Evolutionary conservation across 139 green algal species (phyloP), one percentile per base, ranked within the genome.

Genomic region (Nannochloris sp.): DNA sequence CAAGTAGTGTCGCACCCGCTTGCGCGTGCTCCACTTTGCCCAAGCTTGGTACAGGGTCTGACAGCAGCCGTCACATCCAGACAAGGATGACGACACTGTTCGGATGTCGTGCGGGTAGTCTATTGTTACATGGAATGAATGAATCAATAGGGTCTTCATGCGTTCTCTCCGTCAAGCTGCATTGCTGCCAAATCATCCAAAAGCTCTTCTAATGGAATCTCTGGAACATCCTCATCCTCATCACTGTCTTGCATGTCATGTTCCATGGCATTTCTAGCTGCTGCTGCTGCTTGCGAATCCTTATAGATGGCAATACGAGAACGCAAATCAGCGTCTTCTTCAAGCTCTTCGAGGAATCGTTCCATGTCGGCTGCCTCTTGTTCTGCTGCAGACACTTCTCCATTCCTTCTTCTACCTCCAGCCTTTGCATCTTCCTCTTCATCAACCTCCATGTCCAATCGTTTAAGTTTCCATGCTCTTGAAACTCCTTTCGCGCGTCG

Each of bases 121-220:
- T 19, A 51, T 7, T 51, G 44, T 19, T 19, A 19, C 46, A 53
- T 25, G 16, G 0, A 12, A 9, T 5, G 46, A 7, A 25, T 21
- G 0, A 53, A 53, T 25, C 6, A 24, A 53, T 25, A 3, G 6
- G 15, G 50, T 19, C 8, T 27, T 55, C 25, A 53, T 11, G 67
- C 63, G 21, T 58, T 66, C 23, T 68, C 75, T 15, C 78, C 79
- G 0, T 71, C 60, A 25, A 88, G 25, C 9, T 75, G 58, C 64
- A 95, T 68, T 12, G 54, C 78, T 53, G 83, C 78, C 71, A 97
- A 75, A 43, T 93, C 87, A 63, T 95, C 86, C 60, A 97, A 69
- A 70, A 97, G 78, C 80, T 96, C 90, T 31, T 97, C 91, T 64
- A 97, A 76, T 11, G 90, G 91, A 18, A 97, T 78, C 72, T 95